Evolutionary conservation across 129 eudicot species (phyloP), one percentile per base, ranked within the genome.

Genomic region (Gnaphalium uliginosum): DNA sequence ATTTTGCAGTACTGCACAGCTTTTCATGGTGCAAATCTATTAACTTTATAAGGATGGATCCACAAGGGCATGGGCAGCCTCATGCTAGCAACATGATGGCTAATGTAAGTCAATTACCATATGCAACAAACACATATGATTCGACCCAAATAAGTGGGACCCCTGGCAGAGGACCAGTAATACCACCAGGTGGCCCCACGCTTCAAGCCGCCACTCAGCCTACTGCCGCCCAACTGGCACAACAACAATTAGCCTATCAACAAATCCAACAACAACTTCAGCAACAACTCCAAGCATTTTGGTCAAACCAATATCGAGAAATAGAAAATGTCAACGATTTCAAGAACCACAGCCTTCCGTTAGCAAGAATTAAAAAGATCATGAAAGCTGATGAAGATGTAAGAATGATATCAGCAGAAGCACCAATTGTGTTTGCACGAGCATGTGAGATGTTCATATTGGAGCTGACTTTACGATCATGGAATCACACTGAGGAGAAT

Each of bases 381-480:
- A 90, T 90, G 96, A 90, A 90, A 75, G 96, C 96, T 3, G 96
- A 88, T 25, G 96, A 90, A 68, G 96, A 90, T 71, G 93, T 90
- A 4, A 73, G 93, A 25, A 90, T 90, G 96, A 90, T 90, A 76
- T 90, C 96, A 11, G 91, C 93, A 7, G 96, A 88, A 59, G 96
- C 96, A 43, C 96, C 91, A 0, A 87, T 90, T 32, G 91, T 90
- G 26, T 88, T 90, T 80, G 96, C 96, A 33, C 71, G 89, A 68
- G 96, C 96, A 0, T 85, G 90, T 60, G 96, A 89, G 68, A 89
- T 89, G 96, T 89, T 89, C 88, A 87, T 89, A 26, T 62, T 90
- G 69, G 96, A 90, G 84, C 69, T 90, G 81, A 90, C 96, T 66
- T 76, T 90, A 29, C 81, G 91, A 4, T 84, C 96, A 2, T 90